Conservation (phyloP, 345 rosid genomes). For the Microthlaspi erraticum region DNA sequence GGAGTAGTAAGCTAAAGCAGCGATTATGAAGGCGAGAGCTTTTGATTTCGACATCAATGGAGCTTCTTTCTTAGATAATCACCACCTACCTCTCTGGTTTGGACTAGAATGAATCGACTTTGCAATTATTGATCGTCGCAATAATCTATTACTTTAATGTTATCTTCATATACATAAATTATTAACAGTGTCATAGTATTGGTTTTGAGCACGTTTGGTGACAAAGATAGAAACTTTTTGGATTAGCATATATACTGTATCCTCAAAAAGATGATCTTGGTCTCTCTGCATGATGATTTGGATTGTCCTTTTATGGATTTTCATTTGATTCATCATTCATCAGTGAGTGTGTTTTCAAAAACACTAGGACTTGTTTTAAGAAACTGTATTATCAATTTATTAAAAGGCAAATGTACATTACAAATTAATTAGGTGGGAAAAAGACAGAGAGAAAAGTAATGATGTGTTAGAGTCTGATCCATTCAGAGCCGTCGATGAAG, state of each 20-base stretch:
- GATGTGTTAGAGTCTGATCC: conserved; percentile 61
- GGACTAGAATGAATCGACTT: background rate
- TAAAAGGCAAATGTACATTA: conserved; percentile 32
- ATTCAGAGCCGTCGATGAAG: conserved; percentile 90
- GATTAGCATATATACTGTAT: background rate
- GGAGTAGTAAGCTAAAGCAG: conserved; percentile 46
- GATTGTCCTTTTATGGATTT: too few relatives aligned
- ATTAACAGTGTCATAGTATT: too few relatives aligned
- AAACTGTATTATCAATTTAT: conserved; percentile 4
- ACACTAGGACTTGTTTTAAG: too few relatives aligned
- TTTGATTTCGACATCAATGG: conserved; percentile 49
- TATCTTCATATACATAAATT: background rate
- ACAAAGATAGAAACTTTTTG: background rate
- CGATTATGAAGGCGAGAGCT: conserved; percentile 43
- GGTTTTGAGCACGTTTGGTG: background rate
- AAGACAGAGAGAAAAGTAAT: background rate
- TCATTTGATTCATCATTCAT: too few relatives aligned
- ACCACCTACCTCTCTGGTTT: background rate
- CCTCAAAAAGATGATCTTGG: background rate
- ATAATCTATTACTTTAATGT: background rate
- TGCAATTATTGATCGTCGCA: conserved; percentile 22
- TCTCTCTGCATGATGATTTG: background rate
- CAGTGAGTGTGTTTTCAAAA: too few relatives aligned
- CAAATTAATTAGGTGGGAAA: background rate
- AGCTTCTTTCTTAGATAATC: conserved; percentile 14